These are phyloP conservation scores for Spiraea crenata DNA, from an alignment of 331 rosid genomes.

Conservation along the genomic window DNA sequence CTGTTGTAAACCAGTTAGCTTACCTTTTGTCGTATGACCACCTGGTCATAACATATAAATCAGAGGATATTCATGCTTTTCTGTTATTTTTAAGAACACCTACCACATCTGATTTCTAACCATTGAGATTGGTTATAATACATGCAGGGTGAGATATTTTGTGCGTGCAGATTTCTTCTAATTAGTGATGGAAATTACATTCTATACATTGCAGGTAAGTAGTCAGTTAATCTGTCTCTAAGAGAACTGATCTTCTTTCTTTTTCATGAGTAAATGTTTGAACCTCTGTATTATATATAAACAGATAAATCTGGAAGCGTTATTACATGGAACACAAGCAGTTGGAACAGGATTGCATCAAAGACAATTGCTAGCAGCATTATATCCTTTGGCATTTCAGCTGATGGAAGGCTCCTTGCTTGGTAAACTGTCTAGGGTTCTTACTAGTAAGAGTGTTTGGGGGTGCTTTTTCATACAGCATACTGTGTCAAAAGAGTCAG, in stretches of 20 bases:
- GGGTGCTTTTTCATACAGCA: neutral
- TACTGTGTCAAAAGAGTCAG: neutral
- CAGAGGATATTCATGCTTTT: neutral
- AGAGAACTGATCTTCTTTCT: conserved; percentile 8
- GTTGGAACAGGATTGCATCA: conserved; percentile 66
- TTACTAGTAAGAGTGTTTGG: neutral
- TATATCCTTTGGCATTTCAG: conserved; percentile 72
- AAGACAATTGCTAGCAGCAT: conserved; percentile 58
- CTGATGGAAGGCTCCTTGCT: conserved; percentile 78
- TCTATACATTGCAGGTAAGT: conserved; percentile 65
- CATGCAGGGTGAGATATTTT: conserved; percentile 68
- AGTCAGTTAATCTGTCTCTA: neutral
- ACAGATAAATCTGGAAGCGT: conserved; percentile 74
- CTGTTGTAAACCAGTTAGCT: neutral
- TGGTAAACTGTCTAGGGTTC: conserved; percentile 48
- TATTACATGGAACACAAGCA: conserved; percentile 72
- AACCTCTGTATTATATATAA: conserved; percentile 16
- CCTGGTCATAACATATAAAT: neutral
- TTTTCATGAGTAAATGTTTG: conserved; percentile 12
- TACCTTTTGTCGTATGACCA: neutral
- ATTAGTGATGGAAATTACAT: conserved; percentile 41
- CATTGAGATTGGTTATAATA: conserved; percentile 30
- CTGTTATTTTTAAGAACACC: neutral
- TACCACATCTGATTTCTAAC: conserved; percentile 14
- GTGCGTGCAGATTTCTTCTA: conserved; percentile 78